Evolutionary conservation across 176 grass and related monocot genomes (phyloP).

Genomic region (Cymbopogon citratus): DNA sequence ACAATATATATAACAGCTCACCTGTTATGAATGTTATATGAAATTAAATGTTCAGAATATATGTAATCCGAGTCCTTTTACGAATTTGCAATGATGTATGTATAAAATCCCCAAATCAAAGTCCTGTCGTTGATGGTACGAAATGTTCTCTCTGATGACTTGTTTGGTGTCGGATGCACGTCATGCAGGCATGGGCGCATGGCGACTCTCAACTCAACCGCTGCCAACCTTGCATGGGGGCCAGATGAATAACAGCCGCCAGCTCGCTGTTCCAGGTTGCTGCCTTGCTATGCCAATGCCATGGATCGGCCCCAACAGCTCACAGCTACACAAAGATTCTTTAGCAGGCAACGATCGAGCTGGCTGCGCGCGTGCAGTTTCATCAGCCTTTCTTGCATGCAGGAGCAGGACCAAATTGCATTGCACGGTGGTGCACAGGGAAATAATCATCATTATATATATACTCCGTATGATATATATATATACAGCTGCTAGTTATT

Average conservation of each 20-base stretch:
- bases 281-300: background rate
- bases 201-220: background rate
- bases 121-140: background rate
- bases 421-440: too few relatives aligned
- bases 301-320: background rate
- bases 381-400: background rate
- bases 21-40: too few relatives aligned
- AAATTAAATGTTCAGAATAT: too few relatives aligned
- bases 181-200: background rate
- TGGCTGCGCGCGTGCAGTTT: too few relatives aligned
- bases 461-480: background rate
- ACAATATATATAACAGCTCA: too few relatives aligned
- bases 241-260: conserved; percentile 4
- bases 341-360: background rate
- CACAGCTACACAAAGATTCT: background rate
- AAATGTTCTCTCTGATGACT: background rate
- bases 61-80: background rate
- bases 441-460: background rate
- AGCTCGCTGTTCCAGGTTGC: conserved; percentile 24
- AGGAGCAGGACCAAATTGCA: background rate
- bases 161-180: conserved; percentile 17
- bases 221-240: conserved; percentile 25
- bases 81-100: background rate
- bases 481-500: too few relatives aligned
- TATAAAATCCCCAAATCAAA: background rate